These are phyloP conservation scores for Sambucus nigra DNA, from an alignment of 129 eudicot species.

Conservation along the genomic window DNA sequence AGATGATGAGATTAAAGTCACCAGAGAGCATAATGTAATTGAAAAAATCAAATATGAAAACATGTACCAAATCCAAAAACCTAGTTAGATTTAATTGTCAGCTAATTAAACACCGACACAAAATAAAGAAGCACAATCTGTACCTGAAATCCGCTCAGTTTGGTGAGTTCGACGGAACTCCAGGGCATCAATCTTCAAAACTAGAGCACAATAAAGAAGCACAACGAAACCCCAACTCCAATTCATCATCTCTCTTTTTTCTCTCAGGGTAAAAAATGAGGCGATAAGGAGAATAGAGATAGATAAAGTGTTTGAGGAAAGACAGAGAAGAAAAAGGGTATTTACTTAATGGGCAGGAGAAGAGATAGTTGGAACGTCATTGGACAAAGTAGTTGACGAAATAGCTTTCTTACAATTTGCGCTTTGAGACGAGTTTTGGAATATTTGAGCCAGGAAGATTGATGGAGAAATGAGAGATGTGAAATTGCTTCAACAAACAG, in stretches of 20 bases:
- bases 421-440: conserved; percentile 10
- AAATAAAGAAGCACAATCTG: neutral
- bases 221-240: conserved; percentile 41
- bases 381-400: conserved; percentile 34
- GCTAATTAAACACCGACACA: too few species aligned
- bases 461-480: conserved; percentile 16
- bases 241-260: conserved; percentile 22
- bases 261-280: conserved; percentile 1
- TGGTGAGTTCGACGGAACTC: conserved; percentile 45
- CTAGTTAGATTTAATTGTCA: too few species aligned
- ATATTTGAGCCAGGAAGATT: conserved; percentile 7
- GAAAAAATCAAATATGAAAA: neutral
- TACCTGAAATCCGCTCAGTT: conserved; percentile 86
- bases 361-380: conserved; percentile 42
- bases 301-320: too few species aligned
- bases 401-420: conserved; percentile 14
- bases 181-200: conserved; percentile 44
- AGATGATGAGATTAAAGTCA: too few species aligned
- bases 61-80: neutral
- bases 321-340: neutral
- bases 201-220: conserved; percentile 24
- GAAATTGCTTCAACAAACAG: conserved; percentile 55
- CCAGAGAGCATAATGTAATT: too few species aligned
- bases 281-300: conserved; percentile 2
- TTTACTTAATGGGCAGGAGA: conserved; percentile 13